phyloP scores from a whole-genome alignment of 140 eudicot species.

The Bidens hawaiensis region DNA sequence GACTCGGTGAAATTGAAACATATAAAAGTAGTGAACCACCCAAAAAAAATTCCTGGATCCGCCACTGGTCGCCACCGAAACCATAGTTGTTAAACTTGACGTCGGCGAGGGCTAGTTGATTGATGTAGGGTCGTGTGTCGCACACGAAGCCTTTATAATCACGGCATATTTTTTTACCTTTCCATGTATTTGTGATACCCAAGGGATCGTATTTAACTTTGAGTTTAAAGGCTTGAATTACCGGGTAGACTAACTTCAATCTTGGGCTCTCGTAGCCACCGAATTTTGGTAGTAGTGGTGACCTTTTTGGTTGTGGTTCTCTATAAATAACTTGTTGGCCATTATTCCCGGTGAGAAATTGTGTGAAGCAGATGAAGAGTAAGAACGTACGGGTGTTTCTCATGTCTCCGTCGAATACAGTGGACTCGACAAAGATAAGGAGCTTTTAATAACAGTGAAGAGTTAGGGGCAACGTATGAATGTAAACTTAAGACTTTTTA shows the following conservation, averaged over 20 bases:
- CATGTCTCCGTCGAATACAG: not conserved
- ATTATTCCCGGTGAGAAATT: conserved; percentile 13
- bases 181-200: conserved; percentile 39
- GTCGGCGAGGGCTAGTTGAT: conserved; percentile 22
- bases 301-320: not conserved
- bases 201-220: conserved; percentile 37
- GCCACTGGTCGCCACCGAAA: conserved; percentile 28
- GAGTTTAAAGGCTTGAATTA: conserved; percentile 11
- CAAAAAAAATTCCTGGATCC: too few relatives aligned
- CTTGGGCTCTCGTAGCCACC: conserved; percentile 18
- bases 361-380: conserved; percentile 13
- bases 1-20: too few relatives aligned
- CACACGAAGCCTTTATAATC: conserved; percentile 41
- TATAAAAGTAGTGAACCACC: too few relatives aligned
- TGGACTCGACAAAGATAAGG: not conserved
- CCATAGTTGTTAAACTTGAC: conserved; percentile 41
- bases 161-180: conserved; percentile 30
- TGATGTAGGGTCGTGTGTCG: conserved; percentile 16
- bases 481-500: too few relatives aligned
- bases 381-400: not conserved
- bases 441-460: not conserved
- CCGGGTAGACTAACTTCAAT: conserved; percentile 16
- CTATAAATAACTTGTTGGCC: not conserved
- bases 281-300: not conserved
- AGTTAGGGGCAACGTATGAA: not conserved